A percentile compares a stretch with the other conserved stretches of the same genome.
Evolutionary conservation across 768 basidiomycete genomes (phyloP).

Genomic region (Porphyrellus cyaneotinctus): DNA sequence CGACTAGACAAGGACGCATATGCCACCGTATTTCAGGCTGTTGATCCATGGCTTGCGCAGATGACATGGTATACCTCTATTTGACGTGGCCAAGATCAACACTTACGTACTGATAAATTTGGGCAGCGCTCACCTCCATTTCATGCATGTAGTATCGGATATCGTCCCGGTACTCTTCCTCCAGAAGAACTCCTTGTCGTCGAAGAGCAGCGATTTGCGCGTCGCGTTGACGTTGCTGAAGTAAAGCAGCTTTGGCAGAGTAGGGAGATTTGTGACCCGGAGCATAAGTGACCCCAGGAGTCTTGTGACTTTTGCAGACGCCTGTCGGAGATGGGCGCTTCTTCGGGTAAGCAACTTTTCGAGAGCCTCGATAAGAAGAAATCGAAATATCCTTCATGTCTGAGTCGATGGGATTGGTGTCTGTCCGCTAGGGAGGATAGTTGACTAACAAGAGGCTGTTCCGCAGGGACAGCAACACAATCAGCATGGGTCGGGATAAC

Average conservation of each 20-base stretch:
- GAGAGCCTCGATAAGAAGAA: constrained; percentile 54
- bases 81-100: constrained; percentile 5
- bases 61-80: constrained; percentile 83
- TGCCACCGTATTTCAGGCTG: constrained; percentile 99
- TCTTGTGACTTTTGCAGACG: constrained; percentile 63
- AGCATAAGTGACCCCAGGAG: constrained; percentile 44
- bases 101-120: not conserved
- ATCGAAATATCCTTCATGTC: constrained; percentile 77
- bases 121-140: constrained; percentile 81
- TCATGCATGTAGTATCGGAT: constrained; percentile 92
- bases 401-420: constrained; percentile 23
- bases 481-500: constrained; percentile 16
- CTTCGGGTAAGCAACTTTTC: constrained; percentile 72
- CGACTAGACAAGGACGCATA: constrained; percentile 98
- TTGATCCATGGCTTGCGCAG: constrained; percentile 96
- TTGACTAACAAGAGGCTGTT: constrained; percentile 44
- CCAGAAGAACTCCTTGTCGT: constrained; percentile 72
- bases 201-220: constrained; percentile 66
- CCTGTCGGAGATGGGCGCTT: constrained; percentile 83
- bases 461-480: constrained; percentile 17
- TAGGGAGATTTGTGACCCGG: constrained; percentile 60
- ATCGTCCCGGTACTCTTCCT: constrained; percentile 95
- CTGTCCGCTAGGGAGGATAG: constrained; percentile 40
- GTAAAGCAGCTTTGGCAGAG: constrained; percentile 54
- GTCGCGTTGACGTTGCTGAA: constrained; percentile 66